These are phyloP conservation scores for Sporothrix variecibatus DNA, from an alignment of 2,329 filamentous ascomycete genomes.

Conservation along the genomic window DNA sequence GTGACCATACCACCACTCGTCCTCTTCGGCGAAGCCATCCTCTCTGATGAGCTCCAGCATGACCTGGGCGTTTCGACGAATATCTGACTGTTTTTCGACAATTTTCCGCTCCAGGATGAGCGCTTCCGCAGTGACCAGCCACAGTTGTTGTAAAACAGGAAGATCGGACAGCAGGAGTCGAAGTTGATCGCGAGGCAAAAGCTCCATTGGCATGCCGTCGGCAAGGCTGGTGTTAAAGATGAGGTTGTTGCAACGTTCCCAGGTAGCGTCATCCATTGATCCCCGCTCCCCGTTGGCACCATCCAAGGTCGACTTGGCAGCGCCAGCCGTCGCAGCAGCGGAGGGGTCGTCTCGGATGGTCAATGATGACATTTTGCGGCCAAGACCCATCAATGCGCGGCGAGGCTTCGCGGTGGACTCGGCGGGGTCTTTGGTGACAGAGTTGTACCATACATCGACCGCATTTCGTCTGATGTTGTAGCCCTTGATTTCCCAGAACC, in stretches of 20 bases:
- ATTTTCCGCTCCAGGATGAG: conserved; percentile 61
- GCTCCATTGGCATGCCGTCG: conserved; percentile 63
- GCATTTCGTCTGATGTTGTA: conserved; percentile 61
- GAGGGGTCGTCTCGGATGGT: conserved; percentile 39
- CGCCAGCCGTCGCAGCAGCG: not conserved
- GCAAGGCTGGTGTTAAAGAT: conserved; percentile 62
- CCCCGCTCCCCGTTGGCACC: conserved; percentile 24
- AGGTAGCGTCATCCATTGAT: conserved; percentile 30
- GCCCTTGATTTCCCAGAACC: conserved; percentile 66
- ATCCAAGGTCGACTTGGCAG: not conserved
- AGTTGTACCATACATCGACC: conserved; percentile 62
- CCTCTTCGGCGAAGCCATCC: conserved; percentile 59
- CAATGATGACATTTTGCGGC: conserved; percentile 59
- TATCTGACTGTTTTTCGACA: conserved; percentile 59
- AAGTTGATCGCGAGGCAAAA: conserved; percentile 53
- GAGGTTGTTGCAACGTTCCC: conserved; percentile 41
- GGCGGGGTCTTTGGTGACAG: conserved; percentile 48
- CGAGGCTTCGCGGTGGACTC: conserved; percentile 52
- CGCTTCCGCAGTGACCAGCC: conserved; percentile 64
- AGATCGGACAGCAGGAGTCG: conserved; percentile 56
- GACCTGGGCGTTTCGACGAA: conserved; percentile 64
- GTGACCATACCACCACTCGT: conserved; percentile 64
- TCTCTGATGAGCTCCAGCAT: conserved; percentile 66
- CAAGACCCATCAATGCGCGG: conserved; percentile 54
- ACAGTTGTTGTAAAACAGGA: conserved; percentile 61